These are phyloP conservation scores for Wallacemonas rigidus DNA, from an alignment of 208 protist genomes.

Conservation along the genomic window DNA sequence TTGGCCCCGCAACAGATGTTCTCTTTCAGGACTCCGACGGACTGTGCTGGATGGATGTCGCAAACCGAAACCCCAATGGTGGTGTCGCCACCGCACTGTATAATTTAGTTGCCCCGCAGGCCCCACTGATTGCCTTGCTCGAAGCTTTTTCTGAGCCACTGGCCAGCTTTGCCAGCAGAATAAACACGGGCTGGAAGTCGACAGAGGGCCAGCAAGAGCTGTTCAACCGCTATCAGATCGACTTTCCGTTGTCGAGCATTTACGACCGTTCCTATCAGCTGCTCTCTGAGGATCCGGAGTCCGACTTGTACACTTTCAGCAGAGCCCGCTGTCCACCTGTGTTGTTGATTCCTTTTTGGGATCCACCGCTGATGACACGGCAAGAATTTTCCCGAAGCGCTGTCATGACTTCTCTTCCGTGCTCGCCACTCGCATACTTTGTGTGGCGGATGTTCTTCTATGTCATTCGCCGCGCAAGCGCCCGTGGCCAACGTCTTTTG, in stretches of 20 bases:
- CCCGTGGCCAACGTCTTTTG: not conserved
- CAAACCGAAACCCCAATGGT: conserved; percentile 62
- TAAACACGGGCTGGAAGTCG: conserved; percentile 67
- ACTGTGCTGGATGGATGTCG: conserved; percentile 78
- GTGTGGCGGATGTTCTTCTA: conserved; percentile 69
- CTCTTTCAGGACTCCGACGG: conserved; percentile 12
- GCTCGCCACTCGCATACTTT: conserved; percentile 78
- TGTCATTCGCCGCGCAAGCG: conserved; percentile 26
- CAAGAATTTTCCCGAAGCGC: conserved; percentile 54
- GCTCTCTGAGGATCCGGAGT: conserved; percentile 48
- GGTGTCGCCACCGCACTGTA: conserved; percentile 54
- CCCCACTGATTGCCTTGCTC: conserved; percentile 55
- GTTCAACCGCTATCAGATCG: conserved; percentile 31
- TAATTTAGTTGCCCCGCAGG: conserved; percentile 64
- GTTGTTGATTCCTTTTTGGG: conserved; percentile 81
- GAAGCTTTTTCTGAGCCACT: conserved; percentile 68
- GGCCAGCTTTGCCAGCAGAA: conserved; percentile 38
- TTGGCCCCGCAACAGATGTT: conserved; percentile 41
- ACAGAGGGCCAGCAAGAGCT: conserved; percentile 11
- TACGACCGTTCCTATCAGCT: conserved; percentile 60
- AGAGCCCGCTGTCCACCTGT: conserved; percentile 51
- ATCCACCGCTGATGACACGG: conserved; percentile 73
- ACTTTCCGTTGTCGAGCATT: conserved; percentile 66
- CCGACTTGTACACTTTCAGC: conserved; percentile 56
- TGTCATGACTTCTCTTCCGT: conserved; percentile 72